Base-by-base conservation (phyloP, 2,329 filamentous ascomycete genomes). In the Elsinoe ampelina region DNA sequence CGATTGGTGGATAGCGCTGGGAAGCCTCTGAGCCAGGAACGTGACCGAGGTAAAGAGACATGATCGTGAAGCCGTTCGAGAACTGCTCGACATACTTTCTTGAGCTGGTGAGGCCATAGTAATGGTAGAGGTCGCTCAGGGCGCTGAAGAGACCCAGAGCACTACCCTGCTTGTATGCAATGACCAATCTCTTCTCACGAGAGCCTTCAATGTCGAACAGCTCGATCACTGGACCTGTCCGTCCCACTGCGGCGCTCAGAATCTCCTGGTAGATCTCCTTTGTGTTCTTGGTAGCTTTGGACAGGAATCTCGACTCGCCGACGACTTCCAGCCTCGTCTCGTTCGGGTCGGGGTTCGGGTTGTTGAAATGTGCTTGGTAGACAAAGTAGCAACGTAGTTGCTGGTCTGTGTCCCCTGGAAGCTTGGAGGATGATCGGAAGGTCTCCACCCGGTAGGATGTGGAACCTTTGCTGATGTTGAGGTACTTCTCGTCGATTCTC, bases 351-450 rank as follows among this genome's bases (percentile, higher is more conserved):
- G 91, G 88, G 61, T 84, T 84, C 7, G 86, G 77, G 65, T 92
- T 83, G 63, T 83, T 84, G 72, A 97, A 98, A 67, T 87, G 84
- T 72, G 92, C 95, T 73, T 95, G 89, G 77, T 98, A 98, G 64
- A 98, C 90, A 70, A 98, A 98, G 77, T 98, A 98, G 77, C 93
- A 98, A 61, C 93, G 87, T 57, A 98, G 78, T 56, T 92, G 89
- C 58, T 92, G 84, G 67, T 90, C 86, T 57, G 86, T 84, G 59
- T 82, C 80, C 43, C 83, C 79, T 7, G 88, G 88, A 41, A 97
- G 78, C 32, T 85, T 83, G 61, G 87, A 91, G 2, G 87, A 85
- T 2, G 93, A 96, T 60, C 93, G 85, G 82, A 98, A 98, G 19
- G 92, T 96, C 79, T 98, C 93, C 34, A 98, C 89, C 54, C 93